phyloP scores from a whole-genome alignment of 2,329 filamentous ascomycete species.

The Aspergillus terreus region DNA sequence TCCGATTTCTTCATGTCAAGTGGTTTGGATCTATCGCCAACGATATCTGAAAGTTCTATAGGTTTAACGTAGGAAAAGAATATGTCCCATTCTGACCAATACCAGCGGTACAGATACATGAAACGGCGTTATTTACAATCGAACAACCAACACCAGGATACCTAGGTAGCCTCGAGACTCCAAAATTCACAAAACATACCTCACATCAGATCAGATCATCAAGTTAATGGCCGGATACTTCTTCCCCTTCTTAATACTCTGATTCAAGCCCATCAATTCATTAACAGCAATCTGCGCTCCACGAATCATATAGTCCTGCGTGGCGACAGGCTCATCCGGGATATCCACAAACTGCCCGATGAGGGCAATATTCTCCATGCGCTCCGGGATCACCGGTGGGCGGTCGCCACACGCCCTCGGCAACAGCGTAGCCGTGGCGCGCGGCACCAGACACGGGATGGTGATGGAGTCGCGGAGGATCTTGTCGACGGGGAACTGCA shows the following conservation, averaged over 20 bases:
- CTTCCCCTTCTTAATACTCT: slow-evolving; percentile 8
- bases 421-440: slow-evolving; percentile 37
- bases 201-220: not conserved
- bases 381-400: slow-evolving; percentile 36
- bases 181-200: not conserved
- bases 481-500: slow-evolving; percentile 32
- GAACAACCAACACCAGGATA: not conserved
- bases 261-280: slow-evolving; percentile 22
- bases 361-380: slow-evolving; percentile 37
- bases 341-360: slow-evolving; percentile 44
- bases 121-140: not conserved
- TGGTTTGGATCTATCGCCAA: too few species aligned
- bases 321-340: slow-evolving; percentile 36
- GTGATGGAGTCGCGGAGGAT: slow-evolving; percentile 26
- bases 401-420: slow-evolving; percentile 34
- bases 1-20: too few species aligned
- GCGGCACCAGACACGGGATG: slow-evolving; percentile 41
- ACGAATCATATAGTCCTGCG: slow-evolving; percentile 37
- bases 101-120: too few species aligned
- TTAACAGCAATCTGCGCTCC: slow-evolving; percentile 36
- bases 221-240: not conserved
- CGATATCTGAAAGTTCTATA: too few species aligned
- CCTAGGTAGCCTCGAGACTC: too few species aligned
- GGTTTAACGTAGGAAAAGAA: too few species aligned
- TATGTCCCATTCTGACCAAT: too few species aligned